These are phyloP conservation scores for carrot (Daucus carota) DNA, from an alignment of 129 eudicot genomes.

Conservation along the genomic window DNA sequence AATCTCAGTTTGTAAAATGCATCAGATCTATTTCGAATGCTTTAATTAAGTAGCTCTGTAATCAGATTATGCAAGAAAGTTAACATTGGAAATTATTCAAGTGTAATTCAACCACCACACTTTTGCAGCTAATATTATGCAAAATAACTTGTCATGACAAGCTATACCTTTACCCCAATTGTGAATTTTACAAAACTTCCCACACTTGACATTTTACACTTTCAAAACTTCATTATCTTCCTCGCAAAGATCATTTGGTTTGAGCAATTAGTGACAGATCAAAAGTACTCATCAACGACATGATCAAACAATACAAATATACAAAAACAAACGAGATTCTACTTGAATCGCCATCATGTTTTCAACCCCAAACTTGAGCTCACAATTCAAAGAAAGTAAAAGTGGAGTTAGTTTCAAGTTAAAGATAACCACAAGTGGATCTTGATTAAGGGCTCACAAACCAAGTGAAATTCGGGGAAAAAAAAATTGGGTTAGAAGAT, in stretches of 20 bases:
- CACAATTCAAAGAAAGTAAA: no score
- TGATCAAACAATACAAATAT: no score
- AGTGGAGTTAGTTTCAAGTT: no score
- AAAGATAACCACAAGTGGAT: no score
- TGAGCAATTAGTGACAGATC: constrained; percentile 36
- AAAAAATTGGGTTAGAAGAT: not conserved
- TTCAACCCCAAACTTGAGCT: no score
- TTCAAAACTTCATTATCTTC: constrained; percentile 38
- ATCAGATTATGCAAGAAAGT: not conserved
- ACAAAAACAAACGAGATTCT: no score
- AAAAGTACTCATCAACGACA: constrained; percentile 78
- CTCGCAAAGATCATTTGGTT: constrained; percentile 16
- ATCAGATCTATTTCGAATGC: not conserved
- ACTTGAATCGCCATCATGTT: no score
- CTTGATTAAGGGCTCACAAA: no score
- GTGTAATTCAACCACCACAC: no score
- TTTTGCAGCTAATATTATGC: not conserved
- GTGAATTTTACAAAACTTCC: constrained; percentile 23
- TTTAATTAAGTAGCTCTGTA: not conserved
- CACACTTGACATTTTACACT: constrained; percentile 32
- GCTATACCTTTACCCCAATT: constrained; percentile 28
- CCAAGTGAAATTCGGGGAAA: no score
- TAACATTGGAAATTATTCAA: not conserved
- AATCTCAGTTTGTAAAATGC: no score
- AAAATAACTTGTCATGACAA: not conserved